Conservation (phyloP, 768 basidiomycete species). For the Kwoniella pini region DNA sequence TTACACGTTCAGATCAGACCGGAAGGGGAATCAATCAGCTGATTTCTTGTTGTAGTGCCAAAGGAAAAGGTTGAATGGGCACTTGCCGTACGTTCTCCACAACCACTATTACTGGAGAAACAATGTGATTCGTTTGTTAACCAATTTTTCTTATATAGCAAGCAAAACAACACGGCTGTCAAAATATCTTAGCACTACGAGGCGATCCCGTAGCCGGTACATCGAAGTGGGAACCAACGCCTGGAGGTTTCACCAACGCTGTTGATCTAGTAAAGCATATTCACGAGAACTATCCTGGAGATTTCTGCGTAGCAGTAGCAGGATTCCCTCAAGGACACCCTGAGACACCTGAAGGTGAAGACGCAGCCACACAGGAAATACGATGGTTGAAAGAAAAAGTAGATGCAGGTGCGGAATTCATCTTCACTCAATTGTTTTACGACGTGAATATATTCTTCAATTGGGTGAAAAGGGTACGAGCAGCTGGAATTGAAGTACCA, state of each 20-base stretch:
- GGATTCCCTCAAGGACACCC: constrained; percentile 86
- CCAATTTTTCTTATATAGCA: constrained; percentile 65
- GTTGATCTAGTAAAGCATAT: constrained; percentile 91
- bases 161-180: constrained; percentile 82
- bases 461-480: constrained; percentile 82
- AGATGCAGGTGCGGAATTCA: constrained; percentile 85
- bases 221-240: constrained; percentile 88
- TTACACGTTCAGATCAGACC: neutral
- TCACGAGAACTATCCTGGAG: constrained; percentile 75
- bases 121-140: too few species aligned
- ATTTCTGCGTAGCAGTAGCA: constrained; percentile 92
- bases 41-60: constrained; percentile 62
- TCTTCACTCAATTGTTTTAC: constrained; percentile 99
- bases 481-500: constrained; percentile 81
- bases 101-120: too few species aligned
- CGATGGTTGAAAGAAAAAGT: constrained; percentile 84
- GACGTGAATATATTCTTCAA: constrained; percentile 85
- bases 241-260: constrained; percentile 85
- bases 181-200: constrained; percentile 88
- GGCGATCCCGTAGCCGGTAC: constrained; percentile 89
- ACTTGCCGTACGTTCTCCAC: constrained; percentile 74
- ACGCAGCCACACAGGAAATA: constrained; percentile 64
- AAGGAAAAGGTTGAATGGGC: constrained; percentile 90
- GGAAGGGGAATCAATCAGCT: neutral
- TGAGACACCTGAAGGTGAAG: constrained; percentile 63